Conservation (phyloP, 1,284 basidiomycete species). For the Cutaneotrichosporon mucoides region DNA sequence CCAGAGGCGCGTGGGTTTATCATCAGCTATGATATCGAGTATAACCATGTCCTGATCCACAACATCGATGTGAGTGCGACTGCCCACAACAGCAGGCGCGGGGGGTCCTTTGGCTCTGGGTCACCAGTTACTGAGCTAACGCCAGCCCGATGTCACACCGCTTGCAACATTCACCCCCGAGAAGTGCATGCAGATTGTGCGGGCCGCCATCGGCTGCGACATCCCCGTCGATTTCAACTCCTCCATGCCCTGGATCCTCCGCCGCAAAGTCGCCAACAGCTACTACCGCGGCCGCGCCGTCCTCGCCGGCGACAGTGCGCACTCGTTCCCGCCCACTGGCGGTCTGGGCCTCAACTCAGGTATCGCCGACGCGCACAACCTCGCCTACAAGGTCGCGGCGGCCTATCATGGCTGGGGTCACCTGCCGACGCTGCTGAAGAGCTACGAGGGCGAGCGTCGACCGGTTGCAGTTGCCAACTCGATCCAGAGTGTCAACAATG, state of each 20-base stretch:
- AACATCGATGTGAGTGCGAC: conserved; percentile 21
- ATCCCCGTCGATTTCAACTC: conserved; percentile 23
- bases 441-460: conserved; percentile 27
- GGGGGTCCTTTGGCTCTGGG: not conserved
- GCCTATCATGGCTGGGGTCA: conserved; percentile 19
- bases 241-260: conserved; percentile 25
- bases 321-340: conserved; percentile 29
- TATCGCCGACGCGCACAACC: conserved; percentile 28
- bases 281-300: conserved; percentile 22
- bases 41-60: conserved; percentile 29
- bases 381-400: conserved; percentile 21
- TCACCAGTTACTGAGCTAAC: too few species aligned
- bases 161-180: conserved; percentile 21
- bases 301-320: conserved; percentile 22
- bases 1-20: conserved; percentile 27
- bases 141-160: conserved; percentile 14
- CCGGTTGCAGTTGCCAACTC: conserved; percentile 27
- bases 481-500: conserved; percentile 23
- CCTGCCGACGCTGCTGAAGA: conserved; percentile 9
- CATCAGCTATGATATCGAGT: conserved; percentile 27
- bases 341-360: conserved; percentile 29
- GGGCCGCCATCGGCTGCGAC: conserved; percentile 23
- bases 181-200: conserved; percentile 25
- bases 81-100: too few species aligned
- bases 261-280: conserved; percentile 26